Evolutionary conservation across 306 rosid species (phyloP).

Genomic region (Gastrolobium bilobum): DNA sequence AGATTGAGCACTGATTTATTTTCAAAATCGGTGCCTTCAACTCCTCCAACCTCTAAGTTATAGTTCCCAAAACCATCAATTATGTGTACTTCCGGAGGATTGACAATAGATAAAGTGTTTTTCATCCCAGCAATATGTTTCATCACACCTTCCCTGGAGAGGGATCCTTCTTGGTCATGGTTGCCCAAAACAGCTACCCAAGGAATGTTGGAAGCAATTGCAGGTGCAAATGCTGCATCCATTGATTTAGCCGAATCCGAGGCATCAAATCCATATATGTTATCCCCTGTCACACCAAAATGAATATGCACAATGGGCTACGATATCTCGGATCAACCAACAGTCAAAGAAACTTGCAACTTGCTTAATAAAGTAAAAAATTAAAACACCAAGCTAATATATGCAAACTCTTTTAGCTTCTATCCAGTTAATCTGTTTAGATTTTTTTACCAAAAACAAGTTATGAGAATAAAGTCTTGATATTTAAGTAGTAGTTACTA

Average conservation of each 20-base stretch:
- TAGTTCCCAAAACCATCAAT: conserved; percentile 90
- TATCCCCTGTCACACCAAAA: conserved; percentile 67
- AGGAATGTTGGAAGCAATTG: conserved; percentile 74
- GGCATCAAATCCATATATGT: conserved; percentile 69
- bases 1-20: conserved; percentile 87
- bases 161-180: conserved; percentile 90
- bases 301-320: conserved; percentile 7
- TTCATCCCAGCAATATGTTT: conserved; percentile 69
- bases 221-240: conserved; percentile 77
- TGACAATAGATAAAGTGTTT: conserved; percentile 70
- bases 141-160: conserved; percentile 89
- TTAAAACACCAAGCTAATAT: conserved; percentile 7
- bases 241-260: conserved; percentile 73
- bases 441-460: neutral
- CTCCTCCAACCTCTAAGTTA: conserved; percentile 78
- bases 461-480: neutral
- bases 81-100: conserved; percentile 57
- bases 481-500: conserved; percentile 15
- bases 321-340: conserved; percentile 5
- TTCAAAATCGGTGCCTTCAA: conserved; percentile 66
- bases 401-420: neutral
- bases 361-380: neutral
- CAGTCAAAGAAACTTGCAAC: neutral
- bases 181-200: conserved; percentile 91
- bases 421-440: neutral